Conservation (phyloP, 805 yeast genomes). For the Saccharomyces eubayanus region DNA sequence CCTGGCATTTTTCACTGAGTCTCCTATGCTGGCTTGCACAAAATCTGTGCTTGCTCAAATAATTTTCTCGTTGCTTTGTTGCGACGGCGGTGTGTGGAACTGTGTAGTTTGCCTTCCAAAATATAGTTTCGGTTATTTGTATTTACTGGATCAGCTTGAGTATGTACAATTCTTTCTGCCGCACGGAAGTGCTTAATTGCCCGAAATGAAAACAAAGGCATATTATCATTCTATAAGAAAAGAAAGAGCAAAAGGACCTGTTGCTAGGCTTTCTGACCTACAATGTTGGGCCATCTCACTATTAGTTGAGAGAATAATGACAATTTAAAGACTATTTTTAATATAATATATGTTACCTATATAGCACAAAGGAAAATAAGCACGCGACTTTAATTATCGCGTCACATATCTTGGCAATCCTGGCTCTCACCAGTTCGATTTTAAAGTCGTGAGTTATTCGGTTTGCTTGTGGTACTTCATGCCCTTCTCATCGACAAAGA, state of each 20-base stretch:
- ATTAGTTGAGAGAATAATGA: no score
- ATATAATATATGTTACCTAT: no score
- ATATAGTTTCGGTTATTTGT: neutral
- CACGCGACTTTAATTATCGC: no score
- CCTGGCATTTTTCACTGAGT: slow-evolving; percentile 9
- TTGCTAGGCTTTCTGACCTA: no score
- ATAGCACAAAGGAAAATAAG: no score
- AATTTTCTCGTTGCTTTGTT: neutral
- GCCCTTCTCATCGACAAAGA: no score
- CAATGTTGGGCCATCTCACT: no score
- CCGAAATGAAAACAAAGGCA: neutral
- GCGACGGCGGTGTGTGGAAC: neutral
- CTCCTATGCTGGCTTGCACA: neutral
- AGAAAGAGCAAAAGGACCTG: neutral
- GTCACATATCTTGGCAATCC: no score
- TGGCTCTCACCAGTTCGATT: no score
- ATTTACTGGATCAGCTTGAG: neutral
- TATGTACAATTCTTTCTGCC: neutral
- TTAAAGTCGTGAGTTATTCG: no score
- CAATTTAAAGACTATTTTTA: no score
- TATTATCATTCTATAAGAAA: neutral
- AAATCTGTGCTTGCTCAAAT: neutral
- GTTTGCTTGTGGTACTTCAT: no score
- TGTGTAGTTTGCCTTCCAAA: neutral
- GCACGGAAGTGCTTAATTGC: neutral